Conservation (phyloP, 169 alveolate species). For the Plasmodium knowlesi region DNA sequence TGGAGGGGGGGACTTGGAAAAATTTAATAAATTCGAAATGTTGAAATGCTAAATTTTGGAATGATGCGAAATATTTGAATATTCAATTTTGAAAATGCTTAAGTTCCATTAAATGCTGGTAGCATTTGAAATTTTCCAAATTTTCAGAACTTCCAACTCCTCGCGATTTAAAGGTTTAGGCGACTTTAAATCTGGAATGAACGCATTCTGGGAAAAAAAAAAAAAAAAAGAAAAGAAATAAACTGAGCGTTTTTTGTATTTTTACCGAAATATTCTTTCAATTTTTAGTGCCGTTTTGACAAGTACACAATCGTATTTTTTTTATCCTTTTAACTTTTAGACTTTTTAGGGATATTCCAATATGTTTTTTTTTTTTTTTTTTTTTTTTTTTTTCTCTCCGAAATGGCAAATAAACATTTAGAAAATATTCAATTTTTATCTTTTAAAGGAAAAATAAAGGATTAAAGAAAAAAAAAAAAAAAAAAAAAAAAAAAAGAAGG, state of each 20-base stretch:
- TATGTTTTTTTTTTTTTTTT: background rate
- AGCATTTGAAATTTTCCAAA: background rate
- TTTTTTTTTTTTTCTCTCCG: background rate
- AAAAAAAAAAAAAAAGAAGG: background rate
- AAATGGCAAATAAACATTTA: background rate
- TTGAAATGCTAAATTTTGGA: background rate
- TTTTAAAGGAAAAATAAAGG: background rate
- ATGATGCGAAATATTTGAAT: background rate
- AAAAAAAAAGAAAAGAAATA: background rate
- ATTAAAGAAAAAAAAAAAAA: background rate
- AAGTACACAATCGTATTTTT: background rate
- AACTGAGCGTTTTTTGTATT: background rate
- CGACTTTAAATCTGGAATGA: background rate
- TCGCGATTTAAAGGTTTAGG: background rate
- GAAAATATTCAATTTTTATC: background rate
- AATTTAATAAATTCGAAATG: background rate
- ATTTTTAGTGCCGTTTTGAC: background rate
- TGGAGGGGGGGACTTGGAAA: background rate
- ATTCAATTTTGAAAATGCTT: background rate
- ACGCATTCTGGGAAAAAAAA: background rate
- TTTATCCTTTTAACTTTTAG: background rate
- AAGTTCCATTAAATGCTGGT: background rate
- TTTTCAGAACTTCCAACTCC: background rate
- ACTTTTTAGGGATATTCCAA: background rate
- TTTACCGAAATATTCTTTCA: background rate